Conservation (phyloP, 2,329 filamentous ascomycete genomes). For the Ampelomyces quisqualis region DNA sequence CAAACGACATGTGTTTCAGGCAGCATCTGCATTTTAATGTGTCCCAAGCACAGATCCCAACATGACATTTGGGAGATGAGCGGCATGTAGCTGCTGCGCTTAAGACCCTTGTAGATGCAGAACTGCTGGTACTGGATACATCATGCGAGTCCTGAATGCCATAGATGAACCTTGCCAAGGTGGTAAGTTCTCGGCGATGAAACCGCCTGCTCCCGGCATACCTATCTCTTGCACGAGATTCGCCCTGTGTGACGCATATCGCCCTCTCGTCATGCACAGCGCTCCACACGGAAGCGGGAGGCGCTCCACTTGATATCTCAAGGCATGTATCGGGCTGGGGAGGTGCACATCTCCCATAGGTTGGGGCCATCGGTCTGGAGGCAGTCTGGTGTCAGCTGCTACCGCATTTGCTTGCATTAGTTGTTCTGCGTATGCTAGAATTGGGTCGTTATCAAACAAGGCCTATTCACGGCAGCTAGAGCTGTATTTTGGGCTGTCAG, state of each 20-base stretch:
- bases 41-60: too few species aligned
- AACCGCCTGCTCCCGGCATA: too few species aligned
- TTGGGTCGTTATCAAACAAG: constrained; percentile 8
- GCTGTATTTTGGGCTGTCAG: too few species aligned
- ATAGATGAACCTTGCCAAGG: not conserved
- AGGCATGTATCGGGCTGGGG: constrained; percentile 4
- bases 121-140: too few species aligned
- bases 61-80: too few species aligned
- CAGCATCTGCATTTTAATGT: too few species aligned
- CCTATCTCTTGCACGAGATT: not conserved
- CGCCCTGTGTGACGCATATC: not conserved
- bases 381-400: constrained; percentile 11
- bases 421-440: constrained; percentile 2
- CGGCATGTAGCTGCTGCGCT: too few species aligned
- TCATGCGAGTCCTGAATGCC: too few species aligned
- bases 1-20: constrained; percentile 9
- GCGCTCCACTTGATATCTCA: constrained; percentile 2
- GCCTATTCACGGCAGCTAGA: too few species aligned
- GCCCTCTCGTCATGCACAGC: not conserved
- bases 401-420: constrained; percentile 3
- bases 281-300: constrained; percentile 4
- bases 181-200: too few species aligned
- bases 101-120: too few species aligned
- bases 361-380: constrained; percentile 7
- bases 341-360: constrained; percentile 8